A percentile compares a stretch with the other conserved stretches of the same genome.
phyloP scores from a whole-genome alignment of 371 early-diverging fungal species.

The Apophysomyces variabilis region DNA sequence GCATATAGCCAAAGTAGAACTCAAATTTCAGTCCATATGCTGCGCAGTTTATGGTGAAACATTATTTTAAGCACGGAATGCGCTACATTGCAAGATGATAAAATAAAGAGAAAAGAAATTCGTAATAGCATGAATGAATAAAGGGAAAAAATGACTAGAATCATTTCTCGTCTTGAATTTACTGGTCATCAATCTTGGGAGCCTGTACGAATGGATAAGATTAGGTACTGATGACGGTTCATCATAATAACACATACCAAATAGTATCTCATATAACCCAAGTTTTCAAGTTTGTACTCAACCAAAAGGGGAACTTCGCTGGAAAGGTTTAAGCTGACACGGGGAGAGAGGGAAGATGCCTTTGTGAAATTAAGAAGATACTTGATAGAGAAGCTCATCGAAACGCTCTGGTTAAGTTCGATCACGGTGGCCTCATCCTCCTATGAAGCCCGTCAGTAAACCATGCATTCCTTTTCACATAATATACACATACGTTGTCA shows the following conservation, averaged over 20 bases:
- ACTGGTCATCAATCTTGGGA: constrained; percentile 51
- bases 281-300: constrained; percentile 90
- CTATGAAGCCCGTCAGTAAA: constrained; percentile 15
- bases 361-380: constrained; percentile 95
- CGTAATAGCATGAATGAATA: background rate
- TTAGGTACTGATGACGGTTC: background rate
- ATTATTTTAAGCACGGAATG: too few relatives aligned
- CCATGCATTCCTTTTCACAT: too few relatives aligned
- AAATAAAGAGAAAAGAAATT: too few relatives aligned
- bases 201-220: constrained; percentile 20
- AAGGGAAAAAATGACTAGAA: background rate
- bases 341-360: constrained; percentile 85
- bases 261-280: constrained; percentile 95
- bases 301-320: constrained; percentile 92
- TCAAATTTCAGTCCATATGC: too few relatives aligned
- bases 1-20: too few relatives aligned
- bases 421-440: constrained; percentile 79
- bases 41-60: too few relatives aligned
- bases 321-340: constrained; percentile 84
- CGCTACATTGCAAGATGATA: constrained; percentile 1
- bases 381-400: constrained; percentile 91
- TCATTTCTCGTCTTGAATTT: constrained; percentile 22
- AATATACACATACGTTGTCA: constrained; percentile 58
- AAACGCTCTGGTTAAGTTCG: constrained; percentile 79
- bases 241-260: constrained; percentile 54